A percentile compares a stretch with the other conserved stretches of the same genome.
Evolutionary conservation across 2,329 filamentous ascomycete genomes (phyloP).

Genomic region (Ophiosphaerella korrae): DNA sequence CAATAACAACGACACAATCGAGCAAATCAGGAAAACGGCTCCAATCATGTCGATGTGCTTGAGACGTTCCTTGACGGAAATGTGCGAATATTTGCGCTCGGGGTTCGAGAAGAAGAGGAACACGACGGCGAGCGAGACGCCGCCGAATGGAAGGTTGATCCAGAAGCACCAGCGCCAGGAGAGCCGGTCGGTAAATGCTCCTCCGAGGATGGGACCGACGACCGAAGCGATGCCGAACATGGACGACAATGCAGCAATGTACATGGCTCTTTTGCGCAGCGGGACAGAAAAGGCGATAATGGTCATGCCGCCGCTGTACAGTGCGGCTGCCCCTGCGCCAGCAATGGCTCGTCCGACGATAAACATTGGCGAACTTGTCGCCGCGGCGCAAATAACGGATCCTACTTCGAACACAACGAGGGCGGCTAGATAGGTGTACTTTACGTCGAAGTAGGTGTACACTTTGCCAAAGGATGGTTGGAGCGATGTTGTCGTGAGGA

Average conservation of each 20-base stretch:
- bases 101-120: slow-evolving; percentile 35
- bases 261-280: slow-evolving; percentile 51
- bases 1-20: slow-evolving; percentile 40
- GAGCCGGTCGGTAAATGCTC: slow-evolving; percentile 47
- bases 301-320: slow-evolving; percentile 59
- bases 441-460: slow-evolving; percentile 64
- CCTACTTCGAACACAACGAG: slow-evolving; percentile 58
- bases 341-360: slow-evolving; percentile 62
- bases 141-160: slow-evolving; percentile 54
- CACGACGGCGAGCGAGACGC: slow-evolving; percentile 34
- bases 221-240: slow-evolving; percentile 50
- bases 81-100: slow-evolving; percentile 28
- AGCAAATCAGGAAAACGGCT: slow-evolving; percentile 38
- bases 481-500: slow-evolving; percentile 50
- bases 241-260: slow-evolving; percentile 42
- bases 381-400: slow-evolving; percentile 59
- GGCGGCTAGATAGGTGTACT: slow-evolving; percentile 56
- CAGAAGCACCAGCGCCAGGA: slow-evolving; percentile 50
- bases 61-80: slow-evolving; percentile 40
- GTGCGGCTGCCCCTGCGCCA: slow-evolving; percentile 58
- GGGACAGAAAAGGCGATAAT: slow-evolving; percentile 53
- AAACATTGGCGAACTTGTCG: slow-evolving; percentile 57
- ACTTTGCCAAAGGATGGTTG: slow-evolving; percentile 60
- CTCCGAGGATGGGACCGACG: slow-evolving; percentile 51
- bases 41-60: slow-evolving; percentile 47